phyloP scores from a whole-genome alignment of 129 eudicot genomes.

The Helichrysum umbraculigerum region DNA sequence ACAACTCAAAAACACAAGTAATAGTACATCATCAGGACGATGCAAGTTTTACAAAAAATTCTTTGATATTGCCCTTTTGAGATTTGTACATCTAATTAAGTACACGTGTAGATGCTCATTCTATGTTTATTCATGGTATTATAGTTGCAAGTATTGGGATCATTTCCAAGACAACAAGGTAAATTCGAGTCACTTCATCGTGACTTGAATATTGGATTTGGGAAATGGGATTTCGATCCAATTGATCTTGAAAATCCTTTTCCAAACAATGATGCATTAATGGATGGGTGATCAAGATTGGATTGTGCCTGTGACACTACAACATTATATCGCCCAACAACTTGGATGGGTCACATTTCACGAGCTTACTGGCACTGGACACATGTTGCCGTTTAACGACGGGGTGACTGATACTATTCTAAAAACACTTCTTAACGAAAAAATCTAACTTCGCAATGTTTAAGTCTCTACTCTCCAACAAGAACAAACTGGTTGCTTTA shows the following conservation, averaged over 20 bases:
- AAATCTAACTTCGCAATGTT: no score
- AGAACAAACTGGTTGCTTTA: no score
- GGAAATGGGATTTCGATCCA: slow-evolving; percentile 87
- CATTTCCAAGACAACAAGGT: slow-evolving; percentile 57
- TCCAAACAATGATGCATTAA: slow-evolving; percentile 49
- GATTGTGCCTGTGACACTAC: slow-evolving; percentile 53
- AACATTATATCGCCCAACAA: slow-evolving; percentile 50
- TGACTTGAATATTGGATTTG: slow-evolving; percentile 62
- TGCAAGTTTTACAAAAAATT: no score
- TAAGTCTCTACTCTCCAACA: no score
- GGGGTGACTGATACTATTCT: slow-evolving; percentile 43
- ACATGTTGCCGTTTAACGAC: slow-evolving; percentile 41
- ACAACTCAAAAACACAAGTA: not conserved
- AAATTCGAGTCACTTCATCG: slow-evolving; percentile 61
- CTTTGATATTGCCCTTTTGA: not conserved
- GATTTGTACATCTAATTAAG: no score
- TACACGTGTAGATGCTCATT: not conserved
- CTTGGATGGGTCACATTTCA: slow-evolving; percentile 69
- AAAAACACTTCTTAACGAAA: no score
- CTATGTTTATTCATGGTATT: not conserved
- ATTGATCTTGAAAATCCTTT: not conserved
- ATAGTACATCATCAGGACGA: no score
- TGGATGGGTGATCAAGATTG: slow-evolving; percentile 77
- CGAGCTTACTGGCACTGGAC: slow-evolving; percentile 62
- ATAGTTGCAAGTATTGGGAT: slow-evolving; percentile 3